Percentiles rank a stretch among this genome's conserved stretches.
Conservation (phyloP, 257 asterid species). For the Solanum chilense region DNA sequence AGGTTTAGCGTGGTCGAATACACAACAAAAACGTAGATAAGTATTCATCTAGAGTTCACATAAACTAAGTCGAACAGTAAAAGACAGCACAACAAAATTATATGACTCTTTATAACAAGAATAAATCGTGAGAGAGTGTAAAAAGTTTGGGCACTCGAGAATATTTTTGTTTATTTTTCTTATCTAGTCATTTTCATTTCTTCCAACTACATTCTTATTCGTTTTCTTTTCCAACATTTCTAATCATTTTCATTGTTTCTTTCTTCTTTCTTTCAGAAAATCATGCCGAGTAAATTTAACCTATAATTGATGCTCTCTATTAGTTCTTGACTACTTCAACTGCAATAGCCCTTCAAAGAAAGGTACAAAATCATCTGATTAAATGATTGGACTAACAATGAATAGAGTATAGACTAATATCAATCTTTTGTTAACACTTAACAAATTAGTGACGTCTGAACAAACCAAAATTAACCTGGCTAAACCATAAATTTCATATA, state of each 20-base stretch:
- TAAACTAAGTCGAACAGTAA: neutral
- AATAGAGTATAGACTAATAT: neutral
- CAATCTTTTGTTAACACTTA: neutral
- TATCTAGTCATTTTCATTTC: neutral
- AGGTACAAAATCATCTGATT: neutral
- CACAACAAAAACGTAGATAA: neutral
- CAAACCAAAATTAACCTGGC: neutral
- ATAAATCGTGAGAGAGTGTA: neutral
- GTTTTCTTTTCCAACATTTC: neutral
- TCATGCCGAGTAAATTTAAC: neutral
- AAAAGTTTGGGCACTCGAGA: neutral
- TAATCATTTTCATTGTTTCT: neutral
- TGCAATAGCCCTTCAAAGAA: neutral
- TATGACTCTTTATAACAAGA: neutral
- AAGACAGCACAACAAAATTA: neutral
- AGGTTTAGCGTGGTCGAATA: neutral
- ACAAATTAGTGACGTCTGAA: neutral
- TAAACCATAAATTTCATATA: neutral
- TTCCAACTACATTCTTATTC: neutral
- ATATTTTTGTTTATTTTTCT: neutral
- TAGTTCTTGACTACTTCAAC: neutral
- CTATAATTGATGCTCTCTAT: neutral
- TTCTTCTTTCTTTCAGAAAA: neutral
- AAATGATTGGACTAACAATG: neutral
- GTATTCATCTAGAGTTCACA: neutral